Conservation (phyloP, 192 early-diverging fungal genomes). For the Backusella tuberculispora region DNA sequence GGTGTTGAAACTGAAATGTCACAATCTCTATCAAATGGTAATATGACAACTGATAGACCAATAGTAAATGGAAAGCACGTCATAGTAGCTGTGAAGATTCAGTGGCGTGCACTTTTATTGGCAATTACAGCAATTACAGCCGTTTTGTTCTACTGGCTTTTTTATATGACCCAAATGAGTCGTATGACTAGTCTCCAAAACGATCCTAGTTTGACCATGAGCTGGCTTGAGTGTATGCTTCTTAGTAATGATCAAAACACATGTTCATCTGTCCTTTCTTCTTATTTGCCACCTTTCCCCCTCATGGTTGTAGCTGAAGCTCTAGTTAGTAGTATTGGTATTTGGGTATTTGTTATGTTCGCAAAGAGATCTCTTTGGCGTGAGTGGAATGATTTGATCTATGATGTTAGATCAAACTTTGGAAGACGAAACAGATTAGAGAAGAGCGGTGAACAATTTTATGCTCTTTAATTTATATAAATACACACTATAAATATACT, state of each 20-base stretch:
- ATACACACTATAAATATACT: neutral
- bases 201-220: slow-evolving; percentile 14
- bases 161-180: slow-evolving; percentile 51
- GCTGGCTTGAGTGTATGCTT: slow-evolving; percentile 48
- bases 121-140: slow-evolving; percentile 40
- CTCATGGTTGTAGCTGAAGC: slow-evolving; percentile 52
- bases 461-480: slow-evolving; percentile 1
- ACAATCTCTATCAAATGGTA: slow-evolving; percentile 20
- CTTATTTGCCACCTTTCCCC: slow-evolving; percentile 48
- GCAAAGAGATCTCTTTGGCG: slow-evolving; percentile 45
- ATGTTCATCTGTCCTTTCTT: slow-evolving; percentile 38
- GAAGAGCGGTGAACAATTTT: neutral
- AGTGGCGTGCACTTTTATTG: slow-evolving; percentile 58
- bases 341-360: slow-evolving; percentile 49
- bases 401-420: slow-evolving; percentile 19
- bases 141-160: slow-evolving; percentile 60
- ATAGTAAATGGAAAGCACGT: slow-evolving; percentile 44
- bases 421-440: slow-evolving; percentile 6
- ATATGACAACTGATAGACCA: neutral
- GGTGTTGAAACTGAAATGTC: slow-evolving; percentile 38
- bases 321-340: slow-evolving; percentile 48
- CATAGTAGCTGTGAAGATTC: slow-evolving; percentile 53
- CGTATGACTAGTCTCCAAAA: slow-evolving; percentile 29
- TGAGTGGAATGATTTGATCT: slow-evolving; percentile 55
- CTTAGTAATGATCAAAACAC: slow-evolving; percentile 37